Conservation (phyloP, 371 early-diverging fungal genomes). For the Mucor saturninus region DNA sequence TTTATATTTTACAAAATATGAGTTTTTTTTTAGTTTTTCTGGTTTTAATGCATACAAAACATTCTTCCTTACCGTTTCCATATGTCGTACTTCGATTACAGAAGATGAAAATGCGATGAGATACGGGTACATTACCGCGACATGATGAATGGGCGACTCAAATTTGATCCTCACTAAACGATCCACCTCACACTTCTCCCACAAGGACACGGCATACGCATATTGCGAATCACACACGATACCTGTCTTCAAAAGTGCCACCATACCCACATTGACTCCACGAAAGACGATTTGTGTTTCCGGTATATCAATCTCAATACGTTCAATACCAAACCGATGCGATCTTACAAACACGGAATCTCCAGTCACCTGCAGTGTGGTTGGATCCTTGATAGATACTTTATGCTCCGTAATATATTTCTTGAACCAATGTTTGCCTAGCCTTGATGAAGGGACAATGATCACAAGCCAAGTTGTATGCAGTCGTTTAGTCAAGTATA, state of each 20-base stretch:
- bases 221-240: constrained; percentile 12
- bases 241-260: not conserved
- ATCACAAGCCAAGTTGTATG: constrained; percentile 22
- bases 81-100: constrained; percentile 43
- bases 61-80: constrained; percentile 37
- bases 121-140: constrained; percentile 35
- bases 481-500: constrained; percentile 17
- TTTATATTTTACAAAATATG: no score
- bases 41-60: no score
- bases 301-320: constrained; percentile 8
- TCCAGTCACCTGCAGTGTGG: constrained; percentile 10
- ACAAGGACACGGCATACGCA: constrained; percentile 13
- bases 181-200: not conserved
- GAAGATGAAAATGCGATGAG: constrained; percentile 38
- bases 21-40: no score
- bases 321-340: constrained; percentile 18
- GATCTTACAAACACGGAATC: constrained; percentile 21
- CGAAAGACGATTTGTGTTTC: not conserved
- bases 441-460: constrained; percentile 1
- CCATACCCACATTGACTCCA: constrained; percentile 1
- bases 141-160: constrained; percentile 27
- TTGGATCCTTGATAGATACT: constrained; percentile 22
- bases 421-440: constrained; percentile 18
- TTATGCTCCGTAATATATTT: constrained; percentile 20
- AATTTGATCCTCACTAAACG: constrained; percentile 25